Conservation (phyloP, 208 protist species). For the Crithidia acanthocephali region DNA sequence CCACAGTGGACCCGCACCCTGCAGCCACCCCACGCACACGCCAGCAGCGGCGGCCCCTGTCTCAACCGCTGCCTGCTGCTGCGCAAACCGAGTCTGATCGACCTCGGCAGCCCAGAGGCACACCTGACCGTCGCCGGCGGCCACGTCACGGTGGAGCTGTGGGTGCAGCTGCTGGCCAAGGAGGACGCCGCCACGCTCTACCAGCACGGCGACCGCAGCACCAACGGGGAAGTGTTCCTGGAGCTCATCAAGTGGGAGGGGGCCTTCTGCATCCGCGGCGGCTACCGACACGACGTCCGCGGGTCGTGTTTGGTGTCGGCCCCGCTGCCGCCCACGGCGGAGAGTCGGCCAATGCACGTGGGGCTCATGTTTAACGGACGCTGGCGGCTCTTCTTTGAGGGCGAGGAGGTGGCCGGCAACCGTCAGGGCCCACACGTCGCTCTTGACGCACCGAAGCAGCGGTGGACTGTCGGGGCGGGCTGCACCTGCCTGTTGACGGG, state of each 20-base stretch:
- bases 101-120: slow-evolving; percentile 75
- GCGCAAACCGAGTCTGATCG: slow-evolving; percentile 68
- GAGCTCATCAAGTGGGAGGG: slow-evolving; percentile 83
- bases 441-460: slow-evolving; percentile 70
- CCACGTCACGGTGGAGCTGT: slow-evolving; percentile 89
- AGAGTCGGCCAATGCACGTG: slow-evolving; percentile 76
- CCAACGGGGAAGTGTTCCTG: slow-evolving; percentile 90
- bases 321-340: slow-evolving; percentile 61
- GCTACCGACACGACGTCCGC: slow-evolving; percentile 87
- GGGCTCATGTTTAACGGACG: slow-evolving; percentile 87
- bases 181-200: slow-evolving; percentile 86
- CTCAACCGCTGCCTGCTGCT: slow-evolving; percentile 65
- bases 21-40: slow-evolving; percentile 28
- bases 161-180: slow-evolving; percentile 78
- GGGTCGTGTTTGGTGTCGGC: slow-evolving; percentile 79
- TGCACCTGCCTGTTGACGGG: slow-evolving; percentile 82
- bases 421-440: slow-evolving; percentile 73
- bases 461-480: slow-evolving; percentile 79
- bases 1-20: slow-evolving; percentile 42
- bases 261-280: slow-evolving; percentile 78
- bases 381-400: slow-evolving; percentile 87
- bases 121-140: slow-evolving; percentile 67
- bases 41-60: slow-evolving; percentile 16
- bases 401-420: slow-evolving; percentile 69
- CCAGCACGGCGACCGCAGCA: slow-evolving; percentile 88